Percentiles rank a stretch among this genome's conserved stretches.
These are phyloP conservation scores for Penicillium sp. DNA, from an alignment of 2,329 filamentous ascomycete species.

Conservation along the genomic window DNA sequence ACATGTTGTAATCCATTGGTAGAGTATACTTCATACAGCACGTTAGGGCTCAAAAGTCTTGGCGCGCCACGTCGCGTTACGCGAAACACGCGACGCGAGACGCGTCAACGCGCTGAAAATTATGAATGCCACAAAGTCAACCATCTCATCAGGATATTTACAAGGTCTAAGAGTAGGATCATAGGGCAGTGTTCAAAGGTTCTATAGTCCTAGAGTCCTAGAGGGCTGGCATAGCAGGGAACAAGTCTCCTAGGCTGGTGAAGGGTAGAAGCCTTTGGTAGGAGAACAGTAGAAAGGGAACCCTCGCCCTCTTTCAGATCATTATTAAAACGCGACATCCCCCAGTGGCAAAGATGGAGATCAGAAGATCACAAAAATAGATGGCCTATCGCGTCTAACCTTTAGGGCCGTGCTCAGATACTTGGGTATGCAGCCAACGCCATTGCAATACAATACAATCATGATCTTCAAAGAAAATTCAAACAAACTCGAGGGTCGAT, in stretches of 20 bases:
- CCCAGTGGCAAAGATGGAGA: slow-evolving; percentile 1
- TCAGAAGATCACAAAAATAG: neutral
- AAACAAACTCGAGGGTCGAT: neutral
- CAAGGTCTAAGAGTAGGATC: neutral
- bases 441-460: slow-evolving; percentile 7
- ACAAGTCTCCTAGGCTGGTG: slow-evolving; percentile 13
- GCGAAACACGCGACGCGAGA: neutral
- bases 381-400: neutral
- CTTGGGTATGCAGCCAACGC: neutral
- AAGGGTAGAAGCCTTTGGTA: slow-evolving; percentile 7
- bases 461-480: neutral
- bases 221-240: slow-evolving; percentile 13
- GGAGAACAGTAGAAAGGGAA: slow-evolving; percentile 1
- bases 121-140: neutral
- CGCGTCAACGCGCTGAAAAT: slow-evolving; percentile 1
- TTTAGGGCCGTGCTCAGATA: neutral
- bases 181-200: neutral
- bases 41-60: neutral
- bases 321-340: slow-evolving; percentile 18
- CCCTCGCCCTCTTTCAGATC: neutral
- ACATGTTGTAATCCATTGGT: neutral
- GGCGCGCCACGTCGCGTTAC: slow-evolving; percentile 1
- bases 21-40: neutral
- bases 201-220: slow-evolving; percentile 1
- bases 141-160: neutral